Base-by-base conservation (phyloP, 2,329 filamentous ascomycete species). In the Exophiala sideris region DNA sequence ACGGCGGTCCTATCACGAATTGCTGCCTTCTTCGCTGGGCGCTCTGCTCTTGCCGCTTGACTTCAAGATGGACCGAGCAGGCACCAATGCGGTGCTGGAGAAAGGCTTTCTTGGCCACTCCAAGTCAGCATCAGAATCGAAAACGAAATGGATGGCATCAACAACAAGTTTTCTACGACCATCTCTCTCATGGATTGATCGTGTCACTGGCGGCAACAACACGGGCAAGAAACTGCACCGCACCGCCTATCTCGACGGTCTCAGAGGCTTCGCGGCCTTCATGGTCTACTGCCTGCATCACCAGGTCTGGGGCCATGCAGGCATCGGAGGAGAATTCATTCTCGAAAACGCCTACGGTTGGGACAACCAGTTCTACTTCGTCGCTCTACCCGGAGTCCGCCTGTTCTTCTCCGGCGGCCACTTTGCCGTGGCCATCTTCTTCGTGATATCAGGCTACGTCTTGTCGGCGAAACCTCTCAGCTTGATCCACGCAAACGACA, bases 231-330 rank as follows among this genome's bases (percentile, higher is more conserved):
- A 45, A 18, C 40, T 52, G 3, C 41, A 40, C 12, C 45, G 39
- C 33, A 84, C 82, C 3, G 81, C 81, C 18, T 84, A 81, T 61
- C 74, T 85, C 14, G 85, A 88, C 61, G 85, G 85, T 12, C 71
- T 88, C 8, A 73, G 85, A 65, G 85, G 85, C 2, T 85, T 87
- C 58, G 84, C 84, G 3, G 82, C 85, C 3, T 75, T 88, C 32
- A 66, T 87, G 32, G 85, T 88, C n/a, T 87, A 86, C 67, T 73
- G 78, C 60, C 80, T 85, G 49, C 82, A 86, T 66, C 77, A 85
- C 65, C 68, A 79, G 60, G 66, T 82, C 3, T 84, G 81, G 81
- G 76, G 74, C 45, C 84, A 83, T 66, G 71, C 64, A 52, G 68
- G 66, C 32, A 67, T 56, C 1, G 63, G 64, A 0, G 69, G 70